phyloP scores from a whole-genome alignment of 2,329 filamentous ascomycete genomes.

The Stenocarpella maydis region DNA sequence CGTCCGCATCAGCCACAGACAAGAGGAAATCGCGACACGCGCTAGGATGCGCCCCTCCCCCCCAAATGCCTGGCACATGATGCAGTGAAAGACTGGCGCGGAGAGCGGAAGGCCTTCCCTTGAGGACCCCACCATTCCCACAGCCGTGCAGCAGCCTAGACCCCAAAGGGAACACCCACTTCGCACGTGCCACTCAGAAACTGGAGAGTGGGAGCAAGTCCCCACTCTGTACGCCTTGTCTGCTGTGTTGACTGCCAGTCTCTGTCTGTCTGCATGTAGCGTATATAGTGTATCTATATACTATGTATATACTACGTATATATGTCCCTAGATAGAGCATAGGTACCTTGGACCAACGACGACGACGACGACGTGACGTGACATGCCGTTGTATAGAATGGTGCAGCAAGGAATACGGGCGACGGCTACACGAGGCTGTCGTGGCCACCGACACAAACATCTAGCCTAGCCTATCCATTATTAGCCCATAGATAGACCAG shows the following conservation, averaged over 20 bases:
- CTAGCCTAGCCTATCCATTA: background rate
- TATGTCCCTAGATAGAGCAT: background rate
- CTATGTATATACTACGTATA: background rate
- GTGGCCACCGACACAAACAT: background rate
- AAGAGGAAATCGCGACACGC: slow-evolving; percentile 33
- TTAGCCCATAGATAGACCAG: no score
- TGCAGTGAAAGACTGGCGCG: slow-evolving; percentile 33
- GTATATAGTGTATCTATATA: no score
- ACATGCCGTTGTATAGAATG: background rate
- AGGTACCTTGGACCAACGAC: background rate
- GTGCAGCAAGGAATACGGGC: background rate
- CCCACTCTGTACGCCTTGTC: background rate
- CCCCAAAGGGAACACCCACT: slow-evolving; percentile 26
- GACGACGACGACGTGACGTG: background rate
- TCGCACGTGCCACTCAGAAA: slow-evolving; percentile 32
- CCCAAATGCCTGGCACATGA: slow-evolving; percentile 29
- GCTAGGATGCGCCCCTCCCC: slow-evolving; percentile 31
- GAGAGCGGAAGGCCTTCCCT: slow-evolving; percentile 32
- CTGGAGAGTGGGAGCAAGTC: background rate
- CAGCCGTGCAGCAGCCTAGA: slow-evolving; percentile 28
- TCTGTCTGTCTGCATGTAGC: no score
- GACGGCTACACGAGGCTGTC: background rate
- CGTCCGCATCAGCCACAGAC: slow-evolving; percentile 19
- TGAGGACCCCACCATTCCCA: slow-evolving; percentile 31
- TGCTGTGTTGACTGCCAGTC: background rate